Base-by-base conservation (phyloP, 2,329 filamentous ascomycete genomes). In the Truncatella angustata region DNA sequence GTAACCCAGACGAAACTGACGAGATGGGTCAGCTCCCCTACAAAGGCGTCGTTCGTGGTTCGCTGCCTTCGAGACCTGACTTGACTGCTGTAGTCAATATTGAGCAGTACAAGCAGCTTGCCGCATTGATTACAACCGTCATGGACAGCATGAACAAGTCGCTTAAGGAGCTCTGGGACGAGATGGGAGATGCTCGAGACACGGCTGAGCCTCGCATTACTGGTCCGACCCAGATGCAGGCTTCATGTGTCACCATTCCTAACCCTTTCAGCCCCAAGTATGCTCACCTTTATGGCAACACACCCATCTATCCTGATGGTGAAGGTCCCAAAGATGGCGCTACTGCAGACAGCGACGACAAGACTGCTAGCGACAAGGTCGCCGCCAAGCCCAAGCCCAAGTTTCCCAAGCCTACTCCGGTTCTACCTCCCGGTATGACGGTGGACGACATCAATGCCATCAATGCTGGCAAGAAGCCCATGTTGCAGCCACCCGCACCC, bases 111-210 rank as follows among this genome's bases (percentile, higher is more conserved):
- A 70, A 70, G 28, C 80, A 85, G 52, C 65, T 86, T 36, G 67
- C 71, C n/a, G 69, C 72, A 3, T 71, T 86, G 11, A 66, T 82
- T 52, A 71, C 64, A 23, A 72, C 73, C 42, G 78, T 84, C 55
- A 78, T 77, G 32, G 81, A 84, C 45, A 72, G 72, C 34, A 81
- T 86, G 71, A 73, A 78, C 51, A 74, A 73, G 48, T 74, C 81
- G 36, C 71, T 85, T 53, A 70, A 65, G 55, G 72, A 74, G 48
- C 73, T 74, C 53, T 85, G 85, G 56, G 78, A 82, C 57, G 72
- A 70, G 5, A 69, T 76, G 20, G 66, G 49, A 3, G 16, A 11
- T 11, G 23, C 40, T n/a, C 24, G 16, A 9, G 45, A 68, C 14
- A 61, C 65, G 14, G 48, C 58, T 28, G 60, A 65, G 39, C 56